Evolutionary conservation across 177 flowering plant species (phyloP).

Genomic region (Vitis hybrid): DNA sequence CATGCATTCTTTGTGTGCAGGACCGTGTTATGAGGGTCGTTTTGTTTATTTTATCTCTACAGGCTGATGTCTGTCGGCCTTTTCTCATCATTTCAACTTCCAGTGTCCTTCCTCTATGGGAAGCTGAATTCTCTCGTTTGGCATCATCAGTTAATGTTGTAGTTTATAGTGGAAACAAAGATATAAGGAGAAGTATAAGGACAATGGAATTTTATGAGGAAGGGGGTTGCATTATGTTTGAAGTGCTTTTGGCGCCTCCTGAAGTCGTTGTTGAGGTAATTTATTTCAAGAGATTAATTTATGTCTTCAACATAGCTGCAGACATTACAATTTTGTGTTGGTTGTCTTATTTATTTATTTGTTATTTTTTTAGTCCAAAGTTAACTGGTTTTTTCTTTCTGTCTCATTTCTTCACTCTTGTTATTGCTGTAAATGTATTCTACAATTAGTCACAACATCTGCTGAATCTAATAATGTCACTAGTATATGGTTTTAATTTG

Average conservation of each 20-base stretch:
- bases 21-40: constrained; percentile 48
- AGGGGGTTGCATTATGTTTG: constrained; percentile 49
- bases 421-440: no score
- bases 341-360: neutral
- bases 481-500: no score
- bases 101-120: constrained; percentile 50
- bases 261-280: constrained; percentile 66
- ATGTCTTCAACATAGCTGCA: no score
- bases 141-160: constrained; percentile 57
- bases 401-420: no score
- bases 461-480: no score
- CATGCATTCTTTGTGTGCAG: constrained; percentile 38
- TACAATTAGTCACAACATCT: no score
- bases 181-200: constrained; percentile 41
- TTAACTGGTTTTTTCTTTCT: no score
- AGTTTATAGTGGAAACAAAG: constrained; percentile 53
- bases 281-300: neutral
- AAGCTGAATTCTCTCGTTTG: constrained; percentile 52
- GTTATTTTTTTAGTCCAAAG: no score
- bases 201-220: constrained; percentile 61
- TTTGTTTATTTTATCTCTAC: constrained; percentile 48
- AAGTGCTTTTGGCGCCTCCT: constrained; percentile 59
- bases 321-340: neutral
- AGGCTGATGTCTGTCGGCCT: constrained; percentile 38
- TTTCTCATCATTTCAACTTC: constrained; percentile 56